These are phyloP conservation scores for Acanthamoeba triangularis DNA, from an alignment of 208 protist species.

Conservation along the genomic window DNA sequence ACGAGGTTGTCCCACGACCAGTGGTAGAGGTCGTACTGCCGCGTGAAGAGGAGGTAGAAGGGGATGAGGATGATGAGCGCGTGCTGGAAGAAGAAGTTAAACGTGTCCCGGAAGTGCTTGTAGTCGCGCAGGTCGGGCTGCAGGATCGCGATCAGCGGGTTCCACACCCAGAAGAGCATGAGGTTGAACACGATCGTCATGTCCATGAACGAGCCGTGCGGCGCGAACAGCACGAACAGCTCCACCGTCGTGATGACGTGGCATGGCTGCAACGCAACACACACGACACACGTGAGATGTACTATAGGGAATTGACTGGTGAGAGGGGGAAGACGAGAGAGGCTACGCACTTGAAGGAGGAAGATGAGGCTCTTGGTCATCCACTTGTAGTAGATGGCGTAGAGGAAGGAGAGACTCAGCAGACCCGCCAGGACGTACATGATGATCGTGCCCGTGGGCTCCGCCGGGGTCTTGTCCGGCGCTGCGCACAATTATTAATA, in stretches of 20 bases:
- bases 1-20: slow-evolving; percentile 1
- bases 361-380: slow-evolving; percentile 1
- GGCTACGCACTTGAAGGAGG: slow-evolving; percentile 2
- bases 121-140: slow-evolving; percentile 60
- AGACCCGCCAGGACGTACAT: slow-evolving; percentile 22
- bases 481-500: not conserved
- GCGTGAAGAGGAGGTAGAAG: slow-evolving; percentile 56
- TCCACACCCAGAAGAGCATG: slow-evolving; percentile 51
- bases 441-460: not conserved
- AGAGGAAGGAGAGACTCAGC: slow-evolving; percentile 17
- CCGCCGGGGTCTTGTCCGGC: not conserved
- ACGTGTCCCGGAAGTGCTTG: slow-evolving; percentile 24
- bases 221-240: slow-evolving; percentile 1
- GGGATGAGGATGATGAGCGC: slow-evolving; percentile 42
- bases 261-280: slow-evolving; percentile 29
- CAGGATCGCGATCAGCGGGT: slow-evolving; percentile 9
- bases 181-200: slow-evolving; percentile 42
- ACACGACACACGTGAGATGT: not conserved
- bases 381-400: slow-evolving; percentile 48
- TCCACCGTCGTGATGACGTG: slow-evolving; percentile 45
- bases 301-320: not conserved
- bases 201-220: not conserved
- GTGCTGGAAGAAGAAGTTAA: slow-evolving; percentile 68
- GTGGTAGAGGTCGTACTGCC: slow-evolving; percentile 35
- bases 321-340: not conserved